Percentiles rank a stretch among this genome's conserved stretches.
These are phyloP conservation scores for Botrytis porri DNA, from an alignment of 2,329 filamentous ascomycete genomes.

Conservation along the genomic window DNA sequence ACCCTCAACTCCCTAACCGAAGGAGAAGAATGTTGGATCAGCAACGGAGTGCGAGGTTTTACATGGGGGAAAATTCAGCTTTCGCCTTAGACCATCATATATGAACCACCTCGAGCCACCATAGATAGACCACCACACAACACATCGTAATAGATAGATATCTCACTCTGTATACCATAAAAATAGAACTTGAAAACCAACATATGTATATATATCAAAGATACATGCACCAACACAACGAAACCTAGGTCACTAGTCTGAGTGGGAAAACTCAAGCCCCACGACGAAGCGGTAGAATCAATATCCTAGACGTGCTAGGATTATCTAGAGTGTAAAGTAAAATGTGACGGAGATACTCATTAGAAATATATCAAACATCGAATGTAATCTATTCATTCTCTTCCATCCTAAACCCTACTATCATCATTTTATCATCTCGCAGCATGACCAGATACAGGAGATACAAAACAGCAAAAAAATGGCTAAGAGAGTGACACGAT, in stretches of 20 bases:
- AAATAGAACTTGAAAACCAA: too few relatives aligned
- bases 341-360: not conserved
- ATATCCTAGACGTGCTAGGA: not conserved
- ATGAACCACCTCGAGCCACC: too few relatives aligned
- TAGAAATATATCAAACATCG: not conserved
- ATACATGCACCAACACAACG: too few relatives aligned
- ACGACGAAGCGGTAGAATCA: not conserved
- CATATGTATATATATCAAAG: too few relatives aligned
- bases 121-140: too few relatives aligned
- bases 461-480: not conserved
- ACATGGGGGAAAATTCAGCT: constrained; percentile 45
- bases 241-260: too few relatives aligned
- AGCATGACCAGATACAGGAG: not conserved
- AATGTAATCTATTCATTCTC: not conserved
- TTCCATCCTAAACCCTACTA: not conserved
- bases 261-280: not conserved
- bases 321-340: not conserved
- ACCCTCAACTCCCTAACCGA: constrained; percentile 57
- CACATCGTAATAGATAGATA: too few relatives aligned
- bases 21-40: constrained; percentile 82
- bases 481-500: not conserved
- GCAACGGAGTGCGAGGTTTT: constrained; percentile 84
- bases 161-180: too few relatives aligned
- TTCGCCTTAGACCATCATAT: not conserved
- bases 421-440: not conserved